Base-by-base conservation (phyloP, 176 grass and related monocot species). In the Cocos nucifera region DNA sequence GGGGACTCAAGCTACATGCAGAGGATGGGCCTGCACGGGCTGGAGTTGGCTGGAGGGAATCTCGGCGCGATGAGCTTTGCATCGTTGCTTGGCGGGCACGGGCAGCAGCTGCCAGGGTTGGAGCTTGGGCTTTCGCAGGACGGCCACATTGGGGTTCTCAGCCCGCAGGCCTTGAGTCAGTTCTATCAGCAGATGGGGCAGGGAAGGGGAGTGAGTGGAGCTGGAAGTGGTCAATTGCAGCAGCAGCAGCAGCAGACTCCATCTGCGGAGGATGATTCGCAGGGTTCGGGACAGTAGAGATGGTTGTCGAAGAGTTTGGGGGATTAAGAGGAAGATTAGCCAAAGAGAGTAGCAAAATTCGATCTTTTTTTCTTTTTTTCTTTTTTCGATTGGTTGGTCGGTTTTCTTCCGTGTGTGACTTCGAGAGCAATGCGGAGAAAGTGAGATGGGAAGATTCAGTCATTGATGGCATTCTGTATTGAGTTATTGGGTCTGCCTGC, bases 241-340 rank as follows among this genome's bases (percentile, higher is more conserved):
- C 80, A 82, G 15, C 77, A 73, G 0, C 80, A 81, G 27, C 82
- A 82, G 71, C 69, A 83, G 73, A 73, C 85, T 55, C 72, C 70
- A 10, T 22, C 50, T 16, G 82, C 81, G 4, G 78, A 82, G 51
- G 82, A 90, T 15, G 72, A 86, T 35, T 83, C 71, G 19, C 82
- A 90, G 8, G 78, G 79, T 59, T 82, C 82, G 3, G 76, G 75
- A 12, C 79, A 90, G 73, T 86, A 86, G 82, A 51, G 17, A 50
- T 44, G 10, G 35, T 12, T 44, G 35, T 14, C 12, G 18, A 18
- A 25, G 74, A 17, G 3, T 15, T n/a, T 58, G 57, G 22, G 18
- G 16, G 54, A 60, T 61, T 77, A 49, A 32, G 12, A 35, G 65
- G 50, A 59, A 64, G 26, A 68, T 70, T 35, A 70, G 81, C 60